Base-by-base conservation (phyloP, 768 basidiomycete species). In the Amyloporia xantha region DNA sequence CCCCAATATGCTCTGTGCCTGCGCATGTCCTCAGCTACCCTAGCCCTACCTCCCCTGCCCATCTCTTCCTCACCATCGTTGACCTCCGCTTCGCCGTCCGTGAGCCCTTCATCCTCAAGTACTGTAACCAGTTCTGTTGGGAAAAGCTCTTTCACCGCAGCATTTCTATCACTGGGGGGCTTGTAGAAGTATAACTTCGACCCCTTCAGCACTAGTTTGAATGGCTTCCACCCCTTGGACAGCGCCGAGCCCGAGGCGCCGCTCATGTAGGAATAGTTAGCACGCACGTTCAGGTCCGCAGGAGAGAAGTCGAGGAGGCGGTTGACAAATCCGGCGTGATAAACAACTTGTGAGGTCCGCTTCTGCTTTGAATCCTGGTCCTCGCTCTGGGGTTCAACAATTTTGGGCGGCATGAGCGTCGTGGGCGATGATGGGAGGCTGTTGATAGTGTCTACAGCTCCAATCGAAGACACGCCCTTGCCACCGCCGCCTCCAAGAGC, bases 151-250 rank as follows among this genome's bases (percentile, higher is more conserved):
- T 82, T 86, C 45, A 91, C 73, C 0, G 73, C 83, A 1, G 71
- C 67, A 20, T 66, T 69, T 48, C 81, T 71, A 54, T 93, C 91
- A 24, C 74, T 71, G 0, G 91, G 88, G 0, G 88, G 81, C 59
- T 93, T 94, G 63, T 87, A 91, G 59, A 93, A 86, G 63, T 86
- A 84, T 42, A 94, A 58, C 63, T 93, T 93, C 11, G 84, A 79
- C 5, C 91, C 91, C 59, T 88, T 85, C 23, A 94, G 68, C 56
- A 90, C 84, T 39, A 85, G 74, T 63, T 92, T 91, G 70, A 78
- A 89, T 4, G 87, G 79, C 62, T 92, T 93, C 91, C 91, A 94
- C 0, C 81, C 81, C 56, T 90, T 90, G 17, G 62, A 56, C 9
- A 64, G 59, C 13, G 57, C 52, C 17, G 55, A 51, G 5, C 52